Evolutionary conservation across 306 rosid species (phyloP).

Genomic region (Cucurbita maxima): DNA sequence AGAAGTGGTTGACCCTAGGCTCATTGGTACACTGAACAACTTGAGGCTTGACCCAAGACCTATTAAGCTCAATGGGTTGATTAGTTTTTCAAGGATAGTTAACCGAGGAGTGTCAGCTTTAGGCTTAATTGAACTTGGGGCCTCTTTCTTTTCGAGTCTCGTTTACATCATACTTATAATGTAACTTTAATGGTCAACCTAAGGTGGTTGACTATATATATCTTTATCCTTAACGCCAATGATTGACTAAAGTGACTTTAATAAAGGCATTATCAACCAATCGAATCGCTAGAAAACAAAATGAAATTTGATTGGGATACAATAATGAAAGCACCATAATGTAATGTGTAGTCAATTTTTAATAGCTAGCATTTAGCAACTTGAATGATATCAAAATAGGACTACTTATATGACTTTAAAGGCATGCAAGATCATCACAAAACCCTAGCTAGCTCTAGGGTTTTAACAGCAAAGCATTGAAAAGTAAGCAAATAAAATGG

Average conservation of each 20-base stretch:
- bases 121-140: too few species aligned
- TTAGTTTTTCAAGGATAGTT: too few species aligned
- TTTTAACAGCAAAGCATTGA: background rate
- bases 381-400: background rate
- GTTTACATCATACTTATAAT: too few species aligned
- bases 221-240: background rate
- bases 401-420: background rate
- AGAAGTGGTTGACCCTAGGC: too few species aligned
- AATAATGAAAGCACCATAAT: background rate
- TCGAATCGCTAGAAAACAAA: background rate
- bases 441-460: conserved; percentile 2
- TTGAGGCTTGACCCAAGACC: too few species aligned
- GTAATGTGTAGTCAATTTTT: background rate
- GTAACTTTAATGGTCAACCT: too few species aligned
- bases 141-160: too few species aligned
- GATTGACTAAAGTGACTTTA: background rate
- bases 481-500: background rate
- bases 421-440: background rate
- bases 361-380: background rate
- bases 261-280: background rate
- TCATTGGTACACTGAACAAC: too few species aligned
- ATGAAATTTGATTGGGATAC: background rate
- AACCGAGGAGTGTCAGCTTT: too few species aligned
- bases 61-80: too few species aligned
- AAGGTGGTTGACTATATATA: background rate